A percentile compares a stretch with the other conserved stretches of the same genome.
Conservation (phyloP, 768 basidiomycete genomes). For the Leccinum fibrillosum region DNA sequence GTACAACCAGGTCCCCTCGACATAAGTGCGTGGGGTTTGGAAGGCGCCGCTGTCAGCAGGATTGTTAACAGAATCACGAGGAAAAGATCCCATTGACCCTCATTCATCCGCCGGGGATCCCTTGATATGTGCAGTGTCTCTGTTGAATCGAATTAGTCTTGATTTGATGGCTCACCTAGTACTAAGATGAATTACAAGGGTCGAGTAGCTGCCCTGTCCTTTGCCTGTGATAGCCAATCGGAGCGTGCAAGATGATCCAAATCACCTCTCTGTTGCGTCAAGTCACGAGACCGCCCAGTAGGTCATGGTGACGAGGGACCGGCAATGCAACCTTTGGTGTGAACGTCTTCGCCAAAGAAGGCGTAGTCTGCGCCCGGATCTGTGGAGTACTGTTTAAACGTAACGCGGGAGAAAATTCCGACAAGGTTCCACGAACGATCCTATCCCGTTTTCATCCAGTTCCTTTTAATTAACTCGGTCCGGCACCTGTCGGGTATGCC, state of each 20-base stretch:
- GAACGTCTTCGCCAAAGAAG: not conserved
- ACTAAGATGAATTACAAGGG: no score
- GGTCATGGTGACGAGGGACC: no score
- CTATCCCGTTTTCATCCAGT: not conserved
- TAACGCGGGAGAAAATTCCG: not conserved
- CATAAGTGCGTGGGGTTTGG: conserved; percentile 13
- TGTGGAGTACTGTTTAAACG: not conserved
- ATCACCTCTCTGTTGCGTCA: no score
- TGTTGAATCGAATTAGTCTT: no score
- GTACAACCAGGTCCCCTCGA: conserved; percentile 29
- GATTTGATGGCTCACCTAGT: no score
- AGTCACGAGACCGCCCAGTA: no score
- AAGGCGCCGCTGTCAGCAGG: conserved; percentile 2
- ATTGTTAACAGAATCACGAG: conserved; percentile 3
- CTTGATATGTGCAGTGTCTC: no score
- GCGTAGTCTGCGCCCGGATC: not conserved
- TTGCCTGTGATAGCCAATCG: no score
- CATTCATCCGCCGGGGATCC: not conserved
- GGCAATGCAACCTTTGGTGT: not conserved
- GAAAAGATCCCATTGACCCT: not conserved
- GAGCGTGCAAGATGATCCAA: no score
- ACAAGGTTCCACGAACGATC: not conserved
- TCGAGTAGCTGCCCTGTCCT: no score
- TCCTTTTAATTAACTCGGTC: no score
- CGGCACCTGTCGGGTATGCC: not conserved